phyloP scores from a whole-genome alignment of 257 asterid genomes.

The Osmanthus fragrans region DNA sequence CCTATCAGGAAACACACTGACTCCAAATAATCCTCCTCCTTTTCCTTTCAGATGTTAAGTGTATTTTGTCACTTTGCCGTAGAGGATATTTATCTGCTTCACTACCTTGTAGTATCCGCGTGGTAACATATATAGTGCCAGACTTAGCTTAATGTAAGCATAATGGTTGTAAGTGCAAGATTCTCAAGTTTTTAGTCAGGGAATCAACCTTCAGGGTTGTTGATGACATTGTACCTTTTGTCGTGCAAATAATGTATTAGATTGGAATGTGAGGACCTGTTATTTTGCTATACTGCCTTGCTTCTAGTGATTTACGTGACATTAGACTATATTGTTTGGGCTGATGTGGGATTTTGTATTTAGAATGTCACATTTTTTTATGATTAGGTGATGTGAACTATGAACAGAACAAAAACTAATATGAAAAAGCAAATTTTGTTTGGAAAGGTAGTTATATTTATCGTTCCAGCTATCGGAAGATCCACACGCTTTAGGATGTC shows the following conservation, averaged over 20 bases:
- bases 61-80: not conserved
- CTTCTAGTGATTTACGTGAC: not conserved
- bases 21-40: conserved; percentile 59
- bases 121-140: not conserved
- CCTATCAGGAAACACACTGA: conserved; percentile 35
- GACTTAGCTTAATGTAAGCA: not conserved
- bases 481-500: not conserved
- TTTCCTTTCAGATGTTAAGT: conserved; percentile 72
- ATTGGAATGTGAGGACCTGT: conserved; percentile 7
- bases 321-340: not conserved
- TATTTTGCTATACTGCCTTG: not conserved
- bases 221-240: conserved; percentile 7
- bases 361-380: not conserved
- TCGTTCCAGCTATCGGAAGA: not conserved
- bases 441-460: too few species aligned
- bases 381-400: not conserved
- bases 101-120: not conserved
- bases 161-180: conserved; percentile 7
- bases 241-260: not conserved
- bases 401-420: not conserved
- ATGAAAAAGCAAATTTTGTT: not conserved
- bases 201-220: conserved; percentile 11
- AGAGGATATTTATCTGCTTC: not conserved
- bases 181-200: conserved; percentile 20
- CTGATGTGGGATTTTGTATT: not conserved